Evolutionary conservation across 495 filamentous ascomycete genomes (phyloP).

Genomic region (Pseudomonodictys pantanalensis): DNA sequence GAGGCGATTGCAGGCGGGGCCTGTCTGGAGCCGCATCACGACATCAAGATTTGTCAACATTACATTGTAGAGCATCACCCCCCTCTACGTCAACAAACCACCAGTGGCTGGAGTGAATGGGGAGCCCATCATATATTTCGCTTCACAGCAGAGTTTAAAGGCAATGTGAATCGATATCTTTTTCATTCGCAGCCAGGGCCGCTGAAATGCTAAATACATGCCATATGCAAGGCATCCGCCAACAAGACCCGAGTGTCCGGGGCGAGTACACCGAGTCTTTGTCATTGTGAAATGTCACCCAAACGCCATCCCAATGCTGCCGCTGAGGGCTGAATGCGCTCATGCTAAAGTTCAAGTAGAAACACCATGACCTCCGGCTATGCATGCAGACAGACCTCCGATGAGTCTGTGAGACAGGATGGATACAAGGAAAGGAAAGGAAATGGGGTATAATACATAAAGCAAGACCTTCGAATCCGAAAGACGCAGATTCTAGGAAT

Average conservation of each 20-base stretch:
- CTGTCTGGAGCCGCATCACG: no score
- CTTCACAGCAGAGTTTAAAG: no score
- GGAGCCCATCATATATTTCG: no score
- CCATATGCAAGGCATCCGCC: background rate
- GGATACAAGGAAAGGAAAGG: slow-evolving; percentile 3
- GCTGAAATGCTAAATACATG: no score
- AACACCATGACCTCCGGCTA: slow-evolving; percentile 9
- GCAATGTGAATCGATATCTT: no score
- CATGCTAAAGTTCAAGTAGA: slow-evolving; percentile 1
- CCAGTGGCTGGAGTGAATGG: no score
- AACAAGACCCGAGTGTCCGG: background rate
- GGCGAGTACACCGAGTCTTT: no score
- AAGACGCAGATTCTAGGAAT: background rate
- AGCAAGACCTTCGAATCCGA: background rate
- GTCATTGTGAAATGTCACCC: no score
- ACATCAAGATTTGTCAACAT: no score
- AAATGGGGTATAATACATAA: slow-evolving; percentile 10
- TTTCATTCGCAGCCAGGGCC: no score
- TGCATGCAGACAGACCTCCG: slow-evolving; percentile 7
- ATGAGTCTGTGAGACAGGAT: background rate
- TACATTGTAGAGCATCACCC: background rate
- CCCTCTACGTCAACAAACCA: no score
- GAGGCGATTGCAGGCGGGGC: background rate
- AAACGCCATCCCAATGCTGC: slow-evolving; percentile 21
- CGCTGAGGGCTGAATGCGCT: slow-evolving; percentile 4